Evolutionary conservation across 192 early-diverging fungal genomes (phyloP), one percentile per base, ranked within the genome.

Genomic region (Neocallimastix lanati): DNA sequence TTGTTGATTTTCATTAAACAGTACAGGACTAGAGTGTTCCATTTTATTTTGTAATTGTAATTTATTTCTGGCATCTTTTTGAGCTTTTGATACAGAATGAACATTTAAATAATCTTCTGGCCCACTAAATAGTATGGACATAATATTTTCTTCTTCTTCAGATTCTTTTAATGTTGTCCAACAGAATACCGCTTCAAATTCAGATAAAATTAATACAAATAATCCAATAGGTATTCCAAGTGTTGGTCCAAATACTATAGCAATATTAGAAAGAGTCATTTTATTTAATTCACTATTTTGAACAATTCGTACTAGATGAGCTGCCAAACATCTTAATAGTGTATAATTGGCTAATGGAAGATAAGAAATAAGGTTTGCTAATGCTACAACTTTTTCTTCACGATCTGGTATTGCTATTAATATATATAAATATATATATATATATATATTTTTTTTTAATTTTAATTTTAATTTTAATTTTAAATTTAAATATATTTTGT

Each of bases 201-300:
- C 96, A 4, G 92, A 90, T 88, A 98, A 90, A 83, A 99, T 88
- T 80, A 99, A 82, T 77, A 91, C 94, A 80, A 98, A 97, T n/a
- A 99, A 91, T 11, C 94, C 90, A 18, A 93, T 94, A 0, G 96
- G 96, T 79, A 99, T 94, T 25, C 95, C 93, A 3, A 99, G 87
- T 11, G 96, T 97, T 27, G 96, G 96, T 28, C 94, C 92, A 82
- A 98, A 98, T 13, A 99, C 96, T 79, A 98, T 99, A 76, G 95
- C 94, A 36, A 99, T 91, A 87, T 98, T 98, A 28, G 93, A 90
- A 77, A 96, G 87, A 12, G 93, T 97, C 97, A 99, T 99, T 83
- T 92, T 93, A 87, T 99, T 99, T 30, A 90, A 85, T 30, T 92
- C 91, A n/a, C 91, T 87, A 77, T 91, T 87, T 80, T 93, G 92